phyloP scores from a whole-genome alignment of 2,329 filamentous ascomycete species.

The Pseudocercospora cruenta region DNA sequence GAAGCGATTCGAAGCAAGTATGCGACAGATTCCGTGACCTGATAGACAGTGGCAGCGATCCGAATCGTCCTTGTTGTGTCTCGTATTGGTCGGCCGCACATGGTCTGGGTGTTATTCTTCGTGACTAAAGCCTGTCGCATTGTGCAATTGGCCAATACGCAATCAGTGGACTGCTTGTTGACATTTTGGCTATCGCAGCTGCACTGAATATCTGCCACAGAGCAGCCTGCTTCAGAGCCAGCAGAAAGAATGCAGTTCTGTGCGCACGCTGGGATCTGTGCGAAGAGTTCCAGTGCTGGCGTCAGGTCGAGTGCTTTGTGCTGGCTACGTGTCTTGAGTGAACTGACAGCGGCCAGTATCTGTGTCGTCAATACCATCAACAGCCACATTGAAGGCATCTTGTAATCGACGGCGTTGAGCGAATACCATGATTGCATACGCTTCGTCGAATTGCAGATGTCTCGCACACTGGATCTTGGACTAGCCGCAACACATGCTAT shows the following conservation, averaged over 20 bases:
- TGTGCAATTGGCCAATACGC: constrained; percentile 15
- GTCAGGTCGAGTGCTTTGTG: background rate
- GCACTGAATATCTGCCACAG: constrained; percentile 12
- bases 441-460: background rate
- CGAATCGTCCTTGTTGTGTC: background rate
- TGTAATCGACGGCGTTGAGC: background rate
- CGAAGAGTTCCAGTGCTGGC: background rate
- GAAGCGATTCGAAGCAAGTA: constrained; percentile 15
- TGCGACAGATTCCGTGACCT: background rate
- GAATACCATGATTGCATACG: background rate
- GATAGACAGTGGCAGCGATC: background rate
- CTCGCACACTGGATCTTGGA: background rate
- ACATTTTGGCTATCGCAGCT: constrained; percentile 14
- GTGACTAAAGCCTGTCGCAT: constrained; percentile 14
- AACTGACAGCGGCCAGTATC: background rate
- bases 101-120: constrained; percentile 17
- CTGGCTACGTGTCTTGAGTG: background rate
- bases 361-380: background rate
- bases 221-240: background rate
- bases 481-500: background rate
- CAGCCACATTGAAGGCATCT: background rate
- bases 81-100: constrained; percentile 11
- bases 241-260: background rate
- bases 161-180: background rate
- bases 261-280: background rate